Base-by-base conservation (phyloP, 1,139 yeast genomes). In the Debaryomyces sp. region DNA sequence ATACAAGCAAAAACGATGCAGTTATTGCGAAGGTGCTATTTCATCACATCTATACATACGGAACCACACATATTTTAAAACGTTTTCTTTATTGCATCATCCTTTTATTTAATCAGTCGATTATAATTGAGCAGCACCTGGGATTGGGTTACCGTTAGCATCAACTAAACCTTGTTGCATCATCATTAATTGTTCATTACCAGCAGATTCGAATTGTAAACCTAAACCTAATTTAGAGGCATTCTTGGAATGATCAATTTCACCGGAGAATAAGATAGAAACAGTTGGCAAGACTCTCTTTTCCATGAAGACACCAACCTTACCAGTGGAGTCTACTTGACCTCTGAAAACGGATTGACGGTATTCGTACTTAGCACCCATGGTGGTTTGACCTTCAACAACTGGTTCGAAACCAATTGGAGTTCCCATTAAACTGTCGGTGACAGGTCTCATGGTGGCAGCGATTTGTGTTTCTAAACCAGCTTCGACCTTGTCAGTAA, bases 281-380 rank as follows among this genome's bases (percentile, higher is more conserved):
- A 92, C 85, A 45, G 96, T 90, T 62, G 98, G 98, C 63, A 92
- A 80, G 50, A 95, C 85, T 70, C 96, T 87, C 78, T 91, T 91
- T 77, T 94, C 99, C 68, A 94, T 78, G 76, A 90, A 85, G 60
- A 94, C 90, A 51, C 89, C 81, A 49, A 94, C 96, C 75, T 89
- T 91, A 71, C 99, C 99, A 53, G 81, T 78, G 48, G 96, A 84
- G 73, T 92, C 97, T 54, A 94, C 67, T 72, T 92, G 96, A 63
- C 98, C 98, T 73, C 99, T 86, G 83, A 90, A 91, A 49, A 90
- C 87, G 52, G 96, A 87, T 73, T 91, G 96, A 76, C 97, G 91
- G 81, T 91, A 95, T 76, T 94, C 99, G 73, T 94, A 94, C 76
- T 92, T 94, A 63, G 97, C 97, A 72, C 97, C 99, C 50, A 94